These are phyloP conservation scores for Tolypocladium tundrense DNA, from an alignment of 2,329 filamentous ascomycete genomes.

Conservation along the genomic window DNA sequence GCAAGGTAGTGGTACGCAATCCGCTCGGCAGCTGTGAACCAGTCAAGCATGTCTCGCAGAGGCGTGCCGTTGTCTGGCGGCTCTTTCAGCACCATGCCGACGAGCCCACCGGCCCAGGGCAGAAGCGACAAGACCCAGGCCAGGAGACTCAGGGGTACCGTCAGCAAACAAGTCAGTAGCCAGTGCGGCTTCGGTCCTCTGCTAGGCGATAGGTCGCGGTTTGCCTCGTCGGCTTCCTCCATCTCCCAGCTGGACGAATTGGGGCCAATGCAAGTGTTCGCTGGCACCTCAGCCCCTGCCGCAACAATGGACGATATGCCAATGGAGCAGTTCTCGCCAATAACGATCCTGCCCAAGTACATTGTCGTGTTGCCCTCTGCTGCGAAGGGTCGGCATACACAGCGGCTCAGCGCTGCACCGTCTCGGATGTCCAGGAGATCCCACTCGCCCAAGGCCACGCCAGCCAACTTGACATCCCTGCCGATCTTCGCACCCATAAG, in stretches of 20 bases:
- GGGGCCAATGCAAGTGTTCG: slow-evolving; percentile 40
- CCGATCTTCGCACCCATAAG: slow-evolving; percentile 44
- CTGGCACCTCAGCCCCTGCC: slow-evolving; percentile 36
- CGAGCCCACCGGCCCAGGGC: slow-evolving; percentile 32
- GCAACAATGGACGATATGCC: slow-evolving; percentile 39
- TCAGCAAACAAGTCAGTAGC: slow-evolving; percentile 29
- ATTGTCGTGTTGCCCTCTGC: slow-evolving; percentile 47
- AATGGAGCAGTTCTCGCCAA: slow-evolving; percentile 36
- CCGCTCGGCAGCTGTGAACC: slow-evolving; percentile 36
- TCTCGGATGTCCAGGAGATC: slow-evolving; percentile 46
- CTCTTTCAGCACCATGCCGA: slow-evolving; percentile 32
- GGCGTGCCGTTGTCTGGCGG: slow-evolving; percentile 21
- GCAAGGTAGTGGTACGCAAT: slow-evolving; percentile 41
- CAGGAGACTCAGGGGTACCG: slow-evolving; percentile 28
- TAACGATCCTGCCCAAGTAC: slow-evolving; percentile 40
- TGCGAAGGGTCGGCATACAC: slow-evolving; percentile 40
- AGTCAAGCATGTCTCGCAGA: slow-evolving; percentile 31
- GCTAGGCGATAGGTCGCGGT: slow-evolving; percentile 30
- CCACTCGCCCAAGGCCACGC: slow-evolving; percentile 40
- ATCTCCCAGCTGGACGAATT: slow-evolving; percentile 49
- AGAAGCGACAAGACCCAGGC: slow-evolving; percentile 30
- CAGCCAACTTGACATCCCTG: slow-evolving; percentile 34
- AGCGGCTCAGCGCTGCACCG: slow-evolving; percentile 34
- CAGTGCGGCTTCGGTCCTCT: slow-evolving; percentile 33
- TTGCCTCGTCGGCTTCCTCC: slow-evolving; percentile 33